These are phyloP conservation scores for Naganishia vaughanmartiniae DNA, from an alignment of 768 basidiomycete genomes.

Conservation along the genomic window DNA sequence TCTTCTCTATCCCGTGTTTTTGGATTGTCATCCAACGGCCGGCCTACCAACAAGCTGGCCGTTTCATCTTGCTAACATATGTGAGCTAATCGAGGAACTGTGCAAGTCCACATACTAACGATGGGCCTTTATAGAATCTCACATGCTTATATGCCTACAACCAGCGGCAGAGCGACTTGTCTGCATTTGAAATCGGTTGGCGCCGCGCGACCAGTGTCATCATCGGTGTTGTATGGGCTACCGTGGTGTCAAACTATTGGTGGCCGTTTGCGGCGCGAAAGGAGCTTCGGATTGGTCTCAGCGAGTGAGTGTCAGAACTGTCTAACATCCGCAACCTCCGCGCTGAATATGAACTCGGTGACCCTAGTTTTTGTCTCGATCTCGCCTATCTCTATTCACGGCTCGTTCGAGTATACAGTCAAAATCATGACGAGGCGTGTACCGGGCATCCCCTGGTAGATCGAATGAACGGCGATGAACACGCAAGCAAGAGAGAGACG, in stretches of 20 bases:
- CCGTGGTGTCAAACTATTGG: slow-evolving; percentile 82
- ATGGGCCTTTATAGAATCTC: slow-evolving; percentile 62
- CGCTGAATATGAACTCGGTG: background rate
- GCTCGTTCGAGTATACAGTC: slow-evolving; percentile 77
- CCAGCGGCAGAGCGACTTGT: slow-evolving; percentile 63
- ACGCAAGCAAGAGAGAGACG: slow-evolving; percentile 35
- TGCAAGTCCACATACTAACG: slow-evolving; percentile 59
- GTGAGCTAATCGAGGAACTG: slow-evolving; percentile 59
- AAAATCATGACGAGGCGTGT: slow-evolving; percentile 41
- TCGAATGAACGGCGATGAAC: slow-evolving; percentile 22
- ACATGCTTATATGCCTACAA: slow-evolving; percentile 76
- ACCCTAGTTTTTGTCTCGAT: slow-evolving; percentile 77
- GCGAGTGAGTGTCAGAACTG: slow-evolving; percentile 66
- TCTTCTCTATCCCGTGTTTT: slow-evolving; percentile 81
- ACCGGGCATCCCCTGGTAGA: slow-evolving; percentile 20
- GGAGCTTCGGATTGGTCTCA: slow-evolving; percentile 76
- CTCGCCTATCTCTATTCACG: slow-evolving; percentile 93
- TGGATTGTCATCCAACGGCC: slow-evolving; percentile 66
- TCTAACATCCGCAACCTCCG: background rate
- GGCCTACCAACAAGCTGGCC: slow-evolving; percentile 40
- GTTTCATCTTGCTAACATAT: slow-evolving; percentile 44
- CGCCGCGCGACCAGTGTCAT: slow-evolving; percentile 78
- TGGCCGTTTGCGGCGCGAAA: slow-evolving; percentile 93
- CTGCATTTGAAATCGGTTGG: slow-evolving; percentile 68
- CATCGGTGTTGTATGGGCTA: slow-evolving; percentile 83